Evolutionary conservation across 768 basidiomycete genomes (phyloP).

Genomic region (Macrolepiota albuminosa): DNA sequence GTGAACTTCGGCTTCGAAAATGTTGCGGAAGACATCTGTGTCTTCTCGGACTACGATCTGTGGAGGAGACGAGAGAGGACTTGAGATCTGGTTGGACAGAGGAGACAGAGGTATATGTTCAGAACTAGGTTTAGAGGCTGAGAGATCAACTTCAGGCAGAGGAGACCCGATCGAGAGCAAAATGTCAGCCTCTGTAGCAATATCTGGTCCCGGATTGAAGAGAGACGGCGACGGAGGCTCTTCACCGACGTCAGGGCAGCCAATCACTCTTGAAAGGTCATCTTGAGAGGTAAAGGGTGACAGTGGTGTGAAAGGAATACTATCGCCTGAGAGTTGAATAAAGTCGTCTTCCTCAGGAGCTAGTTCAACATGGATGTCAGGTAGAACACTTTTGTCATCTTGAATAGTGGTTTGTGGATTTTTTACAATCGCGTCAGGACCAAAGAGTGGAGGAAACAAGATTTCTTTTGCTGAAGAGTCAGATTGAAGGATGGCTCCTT

Average conservation of each 20-base stretch:
- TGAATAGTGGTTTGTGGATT: neutral
- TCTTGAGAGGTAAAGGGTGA: conserved; percentile 9
- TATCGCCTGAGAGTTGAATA: neutral
- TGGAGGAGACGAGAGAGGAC: conserved; percentile 14
- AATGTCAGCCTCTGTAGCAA: conserved; percentile 1
- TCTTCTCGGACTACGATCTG: conserved; percentile 3
- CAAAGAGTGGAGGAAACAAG: conserved; percentile 3
- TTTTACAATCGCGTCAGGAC: neutral
- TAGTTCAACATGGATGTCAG: conserved; percentile 7
- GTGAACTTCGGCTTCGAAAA: conserved; percentile 8
- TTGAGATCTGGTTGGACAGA: conserved; percentile 6
- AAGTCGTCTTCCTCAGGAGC: neutral
- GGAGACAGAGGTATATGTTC: conserved; percentile 7
- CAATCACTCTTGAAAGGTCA: conserved; percentile 6
- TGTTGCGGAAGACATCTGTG: conserved; percentile 11
- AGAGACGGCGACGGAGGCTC: conserved; percentile 8
- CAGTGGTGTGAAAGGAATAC: neutral
- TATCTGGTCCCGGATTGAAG: neutral
- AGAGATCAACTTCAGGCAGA: neutral
- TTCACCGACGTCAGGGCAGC: conserved; percentile 2
- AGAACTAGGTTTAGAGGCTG: neutral
- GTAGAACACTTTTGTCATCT: neutral
- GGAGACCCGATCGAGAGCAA: conserved; percentile 7
- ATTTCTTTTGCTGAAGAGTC: neutral
- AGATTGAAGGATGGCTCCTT: neutral